Conservation (phyloP, 2,329 filamentous ascomycete species). For the Curvularia spicifera region DNA sequence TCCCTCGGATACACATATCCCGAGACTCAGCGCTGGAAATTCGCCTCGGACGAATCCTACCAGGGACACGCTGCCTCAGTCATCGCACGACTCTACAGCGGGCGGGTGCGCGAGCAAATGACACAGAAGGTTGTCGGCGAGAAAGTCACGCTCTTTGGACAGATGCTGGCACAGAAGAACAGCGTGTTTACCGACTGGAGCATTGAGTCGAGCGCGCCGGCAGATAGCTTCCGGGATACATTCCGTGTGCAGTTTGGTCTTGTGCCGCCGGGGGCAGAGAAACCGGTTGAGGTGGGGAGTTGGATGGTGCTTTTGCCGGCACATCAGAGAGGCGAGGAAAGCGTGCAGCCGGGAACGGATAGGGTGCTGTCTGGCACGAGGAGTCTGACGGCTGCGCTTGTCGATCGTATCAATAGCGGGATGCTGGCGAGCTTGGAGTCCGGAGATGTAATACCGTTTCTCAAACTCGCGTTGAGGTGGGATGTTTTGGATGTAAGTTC, state of each 20-base stretch:
- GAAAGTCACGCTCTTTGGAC: constrained; percentile 4
- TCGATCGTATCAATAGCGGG: constrained; percentile 31
- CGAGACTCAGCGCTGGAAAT: constrained; percentile 41
- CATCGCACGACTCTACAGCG: constrained; percentile 34
- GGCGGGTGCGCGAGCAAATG: constrained; percentile 11
- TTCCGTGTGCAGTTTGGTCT: constrained; percentile 34
- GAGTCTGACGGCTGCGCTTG: constrained; percentile 35
- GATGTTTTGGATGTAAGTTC: constrained; percentile 33
- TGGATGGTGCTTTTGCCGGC: constrained; percentile 36
- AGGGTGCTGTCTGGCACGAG: constrained; percentile 24
- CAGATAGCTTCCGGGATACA: constrained; percentile 17
- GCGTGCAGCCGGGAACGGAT: not conserved
- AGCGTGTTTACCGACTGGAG: constrained; percentile 37
- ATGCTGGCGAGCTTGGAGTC: constrained; percentile 29
- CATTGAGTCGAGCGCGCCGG: constrained; percentile 23
- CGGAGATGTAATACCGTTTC: constrained; percentile 34
- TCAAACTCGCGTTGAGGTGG: constrained; percentile 39
- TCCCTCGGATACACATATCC: constrained; percentile 45
- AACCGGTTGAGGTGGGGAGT: constrained; percentile 27
- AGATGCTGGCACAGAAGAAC: not conserved
- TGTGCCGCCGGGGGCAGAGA: constrained; percentile 28
- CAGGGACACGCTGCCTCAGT: constrained; percentile 17
- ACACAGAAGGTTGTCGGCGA: not conserved
- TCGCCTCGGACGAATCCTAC: constrained; percentile 21
- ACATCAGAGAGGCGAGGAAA: not conserved